Evolutionary conservation across 2,329 filamentous ascomycete genomes (phyloP).

Genomic region (Aspergillus luchuensis): DNA sequence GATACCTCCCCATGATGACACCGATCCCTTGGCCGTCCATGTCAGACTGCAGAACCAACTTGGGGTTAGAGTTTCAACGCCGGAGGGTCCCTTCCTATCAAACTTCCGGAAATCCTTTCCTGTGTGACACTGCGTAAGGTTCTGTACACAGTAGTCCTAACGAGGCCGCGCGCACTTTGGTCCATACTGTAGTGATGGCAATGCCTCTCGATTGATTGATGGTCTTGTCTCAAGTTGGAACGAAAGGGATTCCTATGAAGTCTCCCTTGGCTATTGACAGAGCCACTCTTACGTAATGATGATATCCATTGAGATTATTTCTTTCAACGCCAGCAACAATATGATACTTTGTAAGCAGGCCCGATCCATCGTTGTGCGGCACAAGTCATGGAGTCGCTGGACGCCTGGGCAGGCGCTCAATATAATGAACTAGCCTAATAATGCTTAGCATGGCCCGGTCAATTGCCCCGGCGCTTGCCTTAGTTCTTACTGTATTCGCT

Average conservation of each 20-base stretch:
- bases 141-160: conserved; percentile 1
- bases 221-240: neutral
- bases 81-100: conserved; percentile 4
- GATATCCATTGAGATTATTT: no score
- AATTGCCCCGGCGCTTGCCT: neutral
- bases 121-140: neutral
- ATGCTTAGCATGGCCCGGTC: conserved; percentile 4
- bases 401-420: neutral
- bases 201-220: neutral
- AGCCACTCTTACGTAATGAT: conserved; percentile 5
- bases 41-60: neutral
- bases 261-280: neutral
- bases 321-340: neutral
- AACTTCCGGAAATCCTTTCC: neutral
- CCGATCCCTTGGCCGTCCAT: neutral
- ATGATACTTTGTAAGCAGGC: neutral
- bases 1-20: neutral
- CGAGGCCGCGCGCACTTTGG: neutral
- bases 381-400: neutral
- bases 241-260: neutral
- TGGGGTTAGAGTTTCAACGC: neutral
- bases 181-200: neutral
- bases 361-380: neutral
- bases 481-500: neutral
- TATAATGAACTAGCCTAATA: neutral